Percentiles rank a stretch among this genome's conserved stretches.
These are phyloP conservation scores for Jimgerdemannia lactiflua DNA, from an alignment of 192 early-diverging fungal species.

Conservation along the genomic window DNA sequence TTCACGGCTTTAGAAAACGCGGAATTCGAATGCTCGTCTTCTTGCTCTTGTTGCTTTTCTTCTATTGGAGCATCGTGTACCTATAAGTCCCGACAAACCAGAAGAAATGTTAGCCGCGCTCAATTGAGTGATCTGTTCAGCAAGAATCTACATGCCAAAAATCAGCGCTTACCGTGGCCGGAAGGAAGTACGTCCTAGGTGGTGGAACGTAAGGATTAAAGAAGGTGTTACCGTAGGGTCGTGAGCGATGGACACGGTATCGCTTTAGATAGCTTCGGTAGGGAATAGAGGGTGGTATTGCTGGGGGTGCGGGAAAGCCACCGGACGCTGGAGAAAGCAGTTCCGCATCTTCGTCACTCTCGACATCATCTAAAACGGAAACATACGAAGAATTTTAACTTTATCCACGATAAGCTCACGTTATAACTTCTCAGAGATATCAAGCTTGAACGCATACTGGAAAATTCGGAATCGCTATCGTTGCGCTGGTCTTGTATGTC, in stretches of 20 bases:
- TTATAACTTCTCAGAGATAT: not conserved
- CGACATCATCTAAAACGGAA: not conserved
- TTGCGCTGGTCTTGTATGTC: not conserved
- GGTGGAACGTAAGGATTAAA: slow-evolving; percentile 48
- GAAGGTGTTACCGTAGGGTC: slow-evolving; percentile 11
- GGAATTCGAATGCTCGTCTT: not conserved
- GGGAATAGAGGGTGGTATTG: slow-evolving; percentile 48
- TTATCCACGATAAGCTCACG: too few species aligned
- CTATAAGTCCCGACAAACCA: not conserved
- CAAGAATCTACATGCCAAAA: not conserved
- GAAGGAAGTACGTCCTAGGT: slow-evolving; percentile 36
- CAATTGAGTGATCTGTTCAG: not conserved
- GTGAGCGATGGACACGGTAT: slow-evolving; percentile 33
- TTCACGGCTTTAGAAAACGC: not conserved
- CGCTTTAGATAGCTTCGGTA: slow-evolving; percentile 54
- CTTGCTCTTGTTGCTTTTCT: not conserved
- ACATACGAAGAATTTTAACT: not conserved
- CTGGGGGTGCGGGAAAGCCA: not conserved
- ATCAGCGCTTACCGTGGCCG: slow-evolving; percentile 27
- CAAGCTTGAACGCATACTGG: not conserved
- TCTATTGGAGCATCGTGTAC: not conserved
- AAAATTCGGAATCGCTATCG: not conserved
- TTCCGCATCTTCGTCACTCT: not conserved
- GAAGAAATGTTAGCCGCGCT: too few species aligned
- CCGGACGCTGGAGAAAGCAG: not conserved